These are phyloP conservation scores for Trichoderma harzianum DNA, from an alignment of 2,329 filamentous ascomycete genomes.

Conservation along the genomic window DNA sequence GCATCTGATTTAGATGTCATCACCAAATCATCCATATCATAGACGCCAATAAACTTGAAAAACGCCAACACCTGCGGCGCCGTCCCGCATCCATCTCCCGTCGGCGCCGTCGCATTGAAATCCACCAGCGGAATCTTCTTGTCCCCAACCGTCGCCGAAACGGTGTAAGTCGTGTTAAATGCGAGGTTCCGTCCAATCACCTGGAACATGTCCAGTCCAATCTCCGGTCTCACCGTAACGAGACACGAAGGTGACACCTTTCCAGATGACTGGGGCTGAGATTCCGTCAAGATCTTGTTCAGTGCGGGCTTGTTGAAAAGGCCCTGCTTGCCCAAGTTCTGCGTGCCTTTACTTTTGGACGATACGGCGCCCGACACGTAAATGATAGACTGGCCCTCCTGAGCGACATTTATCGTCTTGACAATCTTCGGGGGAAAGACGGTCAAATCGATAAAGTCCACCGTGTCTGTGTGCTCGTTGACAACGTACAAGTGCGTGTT, in stretches of 20 bases:
- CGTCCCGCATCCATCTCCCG: slow-evolving; percentile 16
- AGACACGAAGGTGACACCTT: not conserved
- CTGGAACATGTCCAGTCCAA: slow-evolving; percentile 20
- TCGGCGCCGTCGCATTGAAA: slow-evolving; percentile 13
- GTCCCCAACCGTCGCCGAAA: not conserved
- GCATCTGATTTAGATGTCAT: not conserved
- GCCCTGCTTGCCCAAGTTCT: slow-evolving; percentile 17
- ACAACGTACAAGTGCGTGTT: slow-evolving; percentile 18
- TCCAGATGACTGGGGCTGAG: not conserved
- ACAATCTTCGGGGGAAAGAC: not conserved
- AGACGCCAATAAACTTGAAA: slow-evolving; percentile 19
- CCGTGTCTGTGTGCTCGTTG: slow-evolving; percentile 21
- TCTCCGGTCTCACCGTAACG: slow-evolving; percentile 18
- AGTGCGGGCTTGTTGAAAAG: slow-evolving; percentile 6
- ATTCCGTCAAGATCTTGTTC: slow-evolving; percentile 14
- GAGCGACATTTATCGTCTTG: slow-evolving; percentile 15
- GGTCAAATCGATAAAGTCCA: slow-evolving; percentile 19
- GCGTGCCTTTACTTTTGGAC: slow-evolving; percentile 17
- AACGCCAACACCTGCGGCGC: slow-evolving; percentile 19
- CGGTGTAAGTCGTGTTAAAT: slow-evolving; percentile 20
- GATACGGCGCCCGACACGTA: slow-evolving; percentile 19
- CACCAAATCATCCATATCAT: slow-evolving; percentile 12
- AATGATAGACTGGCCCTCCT: slow-evolving; percentile 20
- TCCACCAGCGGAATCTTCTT: slow-evolving; percentile 16
- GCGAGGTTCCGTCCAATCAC: slow-evolving; percentile 17